phyloP scores from a whole-genome alignment of 768 basidiomycete genomes.

The Infundibulicybe gibba region DNA sequence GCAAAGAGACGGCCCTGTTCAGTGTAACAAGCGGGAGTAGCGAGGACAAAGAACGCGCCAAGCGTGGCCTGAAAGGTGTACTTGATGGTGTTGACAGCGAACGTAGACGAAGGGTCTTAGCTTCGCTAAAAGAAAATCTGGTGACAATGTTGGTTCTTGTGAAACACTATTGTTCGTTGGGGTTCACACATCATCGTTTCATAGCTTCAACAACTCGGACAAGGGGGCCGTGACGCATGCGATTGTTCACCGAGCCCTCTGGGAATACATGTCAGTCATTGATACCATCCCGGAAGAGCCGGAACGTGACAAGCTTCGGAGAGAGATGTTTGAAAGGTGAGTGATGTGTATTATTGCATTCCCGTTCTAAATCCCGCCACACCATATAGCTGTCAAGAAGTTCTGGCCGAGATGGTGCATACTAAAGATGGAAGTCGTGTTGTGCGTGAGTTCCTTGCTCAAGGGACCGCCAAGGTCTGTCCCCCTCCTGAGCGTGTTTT shows the following conservation, averaged over 20 bases:
- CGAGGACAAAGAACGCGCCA: conserved; percentile 60
- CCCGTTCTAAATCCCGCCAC: neutral
- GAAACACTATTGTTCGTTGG: neutral
- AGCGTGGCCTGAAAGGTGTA: conserved; percentile 65
- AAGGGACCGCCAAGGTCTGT: conserved; percentile 76
- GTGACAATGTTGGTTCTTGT: conserved; percentile 57
- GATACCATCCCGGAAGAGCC: conserved; percentile 53
- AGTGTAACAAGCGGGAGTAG: conserved; percentile 48
- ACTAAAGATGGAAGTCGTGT: conserved; percentile 88
- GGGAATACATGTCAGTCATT: conserved; percentile 77
- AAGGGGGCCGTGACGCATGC: conserved; percentile 87
- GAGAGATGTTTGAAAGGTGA: conserved; percentile 81
- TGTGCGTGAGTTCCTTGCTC: conserved; percentile 81
- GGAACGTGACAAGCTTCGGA: conserved; percentile 69
- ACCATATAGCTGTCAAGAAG: conserved; percentile 66
- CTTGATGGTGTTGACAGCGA: conserved; percentile 64
- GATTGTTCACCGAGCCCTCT: conserved; percentile 82
- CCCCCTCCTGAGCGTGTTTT: neutral
- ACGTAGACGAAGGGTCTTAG: conserved; percentile 61
- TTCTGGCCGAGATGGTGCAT: conserved; percentile 89
- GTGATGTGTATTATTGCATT: conserved; percentile 6
- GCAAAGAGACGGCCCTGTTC: conserved; percentile 82
- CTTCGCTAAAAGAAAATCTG: conserved; percentile 70
- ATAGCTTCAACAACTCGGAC: conserved; percentile 87
- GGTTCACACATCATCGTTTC: neutral